These are phyloP conservation scores for Clavispora fructus DNA, from an alignment of 805 yeast genomes.

Conservation along the genomic window DNA sequence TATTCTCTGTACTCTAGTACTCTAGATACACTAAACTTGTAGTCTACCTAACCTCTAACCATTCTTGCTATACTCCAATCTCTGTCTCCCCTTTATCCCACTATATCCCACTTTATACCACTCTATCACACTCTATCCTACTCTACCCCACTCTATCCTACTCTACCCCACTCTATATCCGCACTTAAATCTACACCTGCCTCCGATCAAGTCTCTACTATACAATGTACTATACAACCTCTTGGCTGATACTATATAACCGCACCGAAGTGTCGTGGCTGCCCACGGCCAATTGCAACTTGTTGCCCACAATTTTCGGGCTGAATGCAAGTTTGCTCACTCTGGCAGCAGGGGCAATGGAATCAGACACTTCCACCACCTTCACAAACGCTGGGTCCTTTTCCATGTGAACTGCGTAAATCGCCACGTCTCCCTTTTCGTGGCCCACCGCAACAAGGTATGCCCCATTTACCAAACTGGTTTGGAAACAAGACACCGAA, in stretches of 20 bases:
- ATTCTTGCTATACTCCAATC: no score
- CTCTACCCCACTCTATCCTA: no score
- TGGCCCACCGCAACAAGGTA: constrained; percentile 57
- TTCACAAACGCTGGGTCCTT: constrained; percentile 12
- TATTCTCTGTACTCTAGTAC: no score
- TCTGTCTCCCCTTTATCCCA: no score
- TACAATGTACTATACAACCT: neutral
- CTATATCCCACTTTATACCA: no score
- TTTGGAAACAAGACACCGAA: constrained; percentile 49
- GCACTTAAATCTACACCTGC: no score
- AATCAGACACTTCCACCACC: constrained; percentile 28
- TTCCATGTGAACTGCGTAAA: constrained; percentile 37
- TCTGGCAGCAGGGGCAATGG: constrained; percentile 55
- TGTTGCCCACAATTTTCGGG: constrained; percentile 14
- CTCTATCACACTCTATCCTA: no score
- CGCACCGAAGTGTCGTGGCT: constrained; percentile 64
- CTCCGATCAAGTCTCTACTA: neutral
- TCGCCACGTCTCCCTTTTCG: constrained; percentile 57
- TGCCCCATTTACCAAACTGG: constrained; percentile 19
- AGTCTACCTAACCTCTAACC: no score
- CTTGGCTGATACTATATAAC: constrained; percentile 22
- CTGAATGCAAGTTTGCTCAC: constrained; percentile 61
- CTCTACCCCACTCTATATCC: no score
- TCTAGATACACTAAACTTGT: no score
- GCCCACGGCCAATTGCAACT: constrained; percentile 49